Evolutionary conservation across 2,329 filamentous ascomycete genomes (phyloP), one percentile per base, ranked within the genome.

Genomic region (Phoma herbarum): DNA sequence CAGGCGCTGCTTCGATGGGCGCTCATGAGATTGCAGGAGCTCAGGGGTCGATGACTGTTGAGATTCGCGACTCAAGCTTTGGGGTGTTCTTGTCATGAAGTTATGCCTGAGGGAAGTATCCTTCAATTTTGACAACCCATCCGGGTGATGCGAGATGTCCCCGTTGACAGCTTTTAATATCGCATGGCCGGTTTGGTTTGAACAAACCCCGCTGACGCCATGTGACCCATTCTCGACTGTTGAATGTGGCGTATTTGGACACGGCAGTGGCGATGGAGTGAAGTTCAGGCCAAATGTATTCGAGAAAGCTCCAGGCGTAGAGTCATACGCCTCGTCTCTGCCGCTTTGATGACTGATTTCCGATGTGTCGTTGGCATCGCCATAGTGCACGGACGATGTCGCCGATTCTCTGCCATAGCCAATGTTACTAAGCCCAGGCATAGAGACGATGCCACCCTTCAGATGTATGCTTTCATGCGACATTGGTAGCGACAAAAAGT

Each of bases 321-420:
- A 73, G 26, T 59, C 69, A 55, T 75, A 73, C 47, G 63, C 65
- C 31, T 77, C 74, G 28, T 73, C 69, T 62, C 63, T 69, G 35
- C 68, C 62, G 60, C 65, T 75, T 37, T 70, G 65, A 61, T 63
- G 72, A 60, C 63, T 71, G 39, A 62, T 55, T 54, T 78, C 77
- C 25, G 75, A 78, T 64, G 67, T 66, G 61, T 77, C 75, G 54
- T 72, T 72, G 45, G 63, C 62, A 57, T 78, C 75, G 57, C 72
- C 72, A 52, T 74, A 74, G 60, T 78, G 76, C 65, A 75, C 70
- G 63, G 77, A 78, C 59, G 77, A 78, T 59, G 73, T 64, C 55
- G 69, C 71, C 26, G 77, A 78, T 65, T 78, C 76, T 67, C 72
- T 71, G 52, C 64, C 66, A 71, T 77, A 78, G 57, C 67, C 74